These are phyloP conservation scores for Globisporangium solare DNA, from an alignment of 352 stramenopile genomes.

Conservation along the genomic window DNA sequence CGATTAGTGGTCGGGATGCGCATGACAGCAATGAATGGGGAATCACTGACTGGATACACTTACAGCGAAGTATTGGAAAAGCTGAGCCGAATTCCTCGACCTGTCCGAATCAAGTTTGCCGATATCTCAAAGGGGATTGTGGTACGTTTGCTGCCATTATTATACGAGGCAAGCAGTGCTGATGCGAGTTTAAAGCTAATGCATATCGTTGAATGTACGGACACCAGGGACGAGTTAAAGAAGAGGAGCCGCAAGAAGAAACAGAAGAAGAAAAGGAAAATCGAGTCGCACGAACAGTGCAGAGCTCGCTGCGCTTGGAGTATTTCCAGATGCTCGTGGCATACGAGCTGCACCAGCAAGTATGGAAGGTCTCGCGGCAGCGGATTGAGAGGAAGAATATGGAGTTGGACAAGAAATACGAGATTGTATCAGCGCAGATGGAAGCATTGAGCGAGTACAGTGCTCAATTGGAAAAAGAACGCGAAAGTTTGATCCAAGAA, in stretches of 20 bases:
- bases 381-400: constrained; percentile 42
- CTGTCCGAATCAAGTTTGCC: constrained; percentile 80
- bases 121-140: constrained; percentile 84
- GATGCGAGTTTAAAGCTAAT: background rate
- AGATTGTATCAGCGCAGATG: constrained; percentile 45
- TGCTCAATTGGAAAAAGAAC: constrained; percentile 51
- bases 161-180: background rate
- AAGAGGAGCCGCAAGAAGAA: constrained; percentile 54
- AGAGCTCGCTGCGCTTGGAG: constrained; percentile 63
- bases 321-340: constrained; percentile 77
- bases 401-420: constrained; percentile 53
- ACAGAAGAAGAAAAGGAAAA: constrained; percentile 69
- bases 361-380: constrained; percentile 57
- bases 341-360: constrained; percentile 71
- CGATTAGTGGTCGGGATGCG: constrained; percentile 75
- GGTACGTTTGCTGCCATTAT: constrained; percentile 17
- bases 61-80: constrained; percentile 79
- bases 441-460: constrained; percentile 38
- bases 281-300: constrained; percentile 43
- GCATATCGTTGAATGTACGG: background rate
- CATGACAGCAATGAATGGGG: constrained; percentile 78
- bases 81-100: constrained; percentile 56
- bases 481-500: constrained; percentile 50
- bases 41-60: constrained; percentile 69
- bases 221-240: constrained; percentile 48